phyloP scores from a whole-genome alignment of 148 eudicot genomes.

The Rhododendron henanense region DNA sequence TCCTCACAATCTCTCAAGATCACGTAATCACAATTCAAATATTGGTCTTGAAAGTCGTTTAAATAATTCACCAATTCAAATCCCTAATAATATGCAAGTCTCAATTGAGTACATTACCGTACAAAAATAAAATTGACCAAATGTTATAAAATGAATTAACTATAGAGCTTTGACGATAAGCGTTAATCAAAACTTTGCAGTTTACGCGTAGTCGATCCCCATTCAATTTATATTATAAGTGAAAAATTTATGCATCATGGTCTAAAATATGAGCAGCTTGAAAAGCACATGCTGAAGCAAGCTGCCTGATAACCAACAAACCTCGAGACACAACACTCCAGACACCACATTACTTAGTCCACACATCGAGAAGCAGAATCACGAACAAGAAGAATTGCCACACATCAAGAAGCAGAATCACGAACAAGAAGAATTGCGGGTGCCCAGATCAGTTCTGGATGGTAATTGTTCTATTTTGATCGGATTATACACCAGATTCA shows the following conservation, averaged over 20 bases:
- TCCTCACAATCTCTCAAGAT: background rate
- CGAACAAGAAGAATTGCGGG: background rate
- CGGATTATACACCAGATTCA: slow-evolving; percentile 48
- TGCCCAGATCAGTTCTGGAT: slow-evolving; percentile 15
- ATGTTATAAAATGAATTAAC: background rate
- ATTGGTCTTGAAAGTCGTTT: background rate
- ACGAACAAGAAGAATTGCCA: background rate
- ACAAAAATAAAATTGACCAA: background rate
- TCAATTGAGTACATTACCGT: background rate
- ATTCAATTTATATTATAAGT: no score
- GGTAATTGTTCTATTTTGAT: slow-evolving; percentile 20
- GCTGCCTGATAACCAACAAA: background rate
- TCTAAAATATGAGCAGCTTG: background rate
- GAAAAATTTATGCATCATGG: background rate
- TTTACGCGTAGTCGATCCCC: no score
- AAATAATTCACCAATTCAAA: background rate
- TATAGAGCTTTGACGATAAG: background rate
- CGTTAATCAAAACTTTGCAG: no score
- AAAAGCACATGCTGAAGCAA: background rate
- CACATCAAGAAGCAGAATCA: background rate
- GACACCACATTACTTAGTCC: background rate
- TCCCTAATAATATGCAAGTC: background rate
- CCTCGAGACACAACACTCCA: background rate
- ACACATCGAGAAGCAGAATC: background rate
- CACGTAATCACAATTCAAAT: background rate